These are phyloP conservation scores for Ceratocystis albifundus DNA, from an alignment of 2,329 filamentous ascomycete species.

Conservation along the genomic window DNA sequence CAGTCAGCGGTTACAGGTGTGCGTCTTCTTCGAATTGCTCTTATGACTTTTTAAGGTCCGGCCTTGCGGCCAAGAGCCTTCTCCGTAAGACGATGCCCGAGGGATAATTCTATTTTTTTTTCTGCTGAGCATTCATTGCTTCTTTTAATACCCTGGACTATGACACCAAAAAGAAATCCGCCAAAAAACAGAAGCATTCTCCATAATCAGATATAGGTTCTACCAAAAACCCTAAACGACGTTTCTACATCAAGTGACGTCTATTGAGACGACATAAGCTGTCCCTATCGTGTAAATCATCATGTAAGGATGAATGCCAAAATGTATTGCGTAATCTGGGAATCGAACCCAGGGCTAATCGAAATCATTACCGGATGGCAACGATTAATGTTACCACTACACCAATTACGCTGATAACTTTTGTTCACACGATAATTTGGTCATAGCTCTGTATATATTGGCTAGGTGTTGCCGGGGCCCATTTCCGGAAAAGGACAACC, in stretches of 20 bases:
- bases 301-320: neutral
- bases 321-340: conserved; percentile 22
- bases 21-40: too few relatives aligned
- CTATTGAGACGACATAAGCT: conserved; percentile 18
- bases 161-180: conserved; percentile 3
- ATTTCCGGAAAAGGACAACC: too few relatives aligned
- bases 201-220: conserved; percentile 19
- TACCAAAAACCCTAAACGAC: conserved; percentile 22
- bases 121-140: too few relatives aligned
- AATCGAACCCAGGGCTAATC: conserved; percentile 23
- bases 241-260: conserved; percentile 21
- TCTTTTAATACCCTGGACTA: too few relatives aligned
- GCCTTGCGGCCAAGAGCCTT: too few relatives aligned
- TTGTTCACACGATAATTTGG: fast-evolving
- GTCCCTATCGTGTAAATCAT: conserved; percentile 24
- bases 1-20: too few relatives aligned
- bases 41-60: too few relatives aligned
- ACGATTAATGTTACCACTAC: conserved; percentile 23
- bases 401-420: conserved; percentile 21
- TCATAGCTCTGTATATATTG: too few relatives aligned
- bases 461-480: too few relatives aligned
- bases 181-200: neutral
- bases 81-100: too few relatives aligned
- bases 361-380: conserved; percentile 23
- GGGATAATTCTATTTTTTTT: too few relatives aligned